Evolutionary conservation across 2,329 filamentous ascomycete genomes (phyloP).

Genomic region (Bimuria novae-zelandiae): DNA sequence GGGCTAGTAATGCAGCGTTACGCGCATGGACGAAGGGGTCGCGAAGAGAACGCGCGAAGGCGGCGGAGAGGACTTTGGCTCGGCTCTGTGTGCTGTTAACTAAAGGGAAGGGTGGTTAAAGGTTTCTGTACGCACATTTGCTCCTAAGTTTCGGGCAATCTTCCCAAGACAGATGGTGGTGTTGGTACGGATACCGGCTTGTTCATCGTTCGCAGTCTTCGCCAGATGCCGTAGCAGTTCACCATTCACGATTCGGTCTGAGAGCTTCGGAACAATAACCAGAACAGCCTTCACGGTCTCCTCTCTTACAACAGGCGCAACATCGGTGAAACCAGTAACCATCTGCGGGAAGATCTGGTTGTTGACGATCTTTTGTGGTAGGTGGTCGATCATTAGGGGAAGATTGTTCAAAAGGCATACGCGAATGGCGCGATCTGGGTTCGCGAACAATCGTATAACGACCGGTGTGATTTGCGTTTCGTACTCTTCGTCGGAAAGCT

Average conservation of each 20-base stretch:
- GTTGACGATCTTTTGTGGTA: slow-evolving; percentile 87
- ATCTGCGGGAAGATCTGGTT: slow-evolving; percentile 97
- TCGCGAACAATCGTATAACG: slow-evolving; percentile 83
- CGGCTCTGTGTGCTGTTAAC: slow-evolving; percentile 61
- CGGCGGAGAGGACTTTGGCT: slow-evolving; percentile 88
- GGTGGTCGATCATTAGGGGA: slow-evolving; percentile 85
- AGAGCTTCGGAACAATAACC: slow-evolving; percentile 83
- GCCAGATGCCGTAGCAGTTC: slow-evolving; percentile 89
- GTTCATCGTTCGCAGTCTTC: slow-evolving; percentile 96
- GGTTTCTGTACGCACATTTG: slow-evolving; percentile 51
- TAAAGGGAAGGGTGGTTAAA: not conserved
- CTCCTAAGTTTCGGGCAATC: slow-evolving; percentile 86
- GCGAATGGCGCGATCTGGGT: slow-evolving; percentile 87
- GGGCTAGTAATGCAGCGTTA: slow-evolving; percentile 83
- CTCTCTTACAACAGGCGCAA: slow-evolving; percentile 88
- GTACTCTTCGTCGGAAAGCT: slow-evolving; percentile 88
- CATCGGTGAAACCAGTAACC: slow-evolving; percentile 93
- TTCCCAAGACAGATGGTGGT: slow-evolving; percentile 97
- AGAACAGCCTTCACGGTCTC: slow-evolving; percentile 95
- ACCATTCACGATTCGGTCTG: slow-evolving; percentile 90
- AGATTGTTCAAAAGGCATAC: slow-evolving; percentile 90
- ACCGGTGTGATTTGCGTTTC: slow-evolving; percentile 82
- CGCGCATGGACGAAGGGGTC: slow-evolving; percentile 95
- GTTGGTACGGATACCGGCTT: slow-evolving; percentile 95
- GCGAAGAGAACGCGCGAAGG: slow-evolving; percentile 84